Evolutionary conservation across 306 rosid genomes (phyloP).

Genomic region (Quercus aquifolioides): DNA sequence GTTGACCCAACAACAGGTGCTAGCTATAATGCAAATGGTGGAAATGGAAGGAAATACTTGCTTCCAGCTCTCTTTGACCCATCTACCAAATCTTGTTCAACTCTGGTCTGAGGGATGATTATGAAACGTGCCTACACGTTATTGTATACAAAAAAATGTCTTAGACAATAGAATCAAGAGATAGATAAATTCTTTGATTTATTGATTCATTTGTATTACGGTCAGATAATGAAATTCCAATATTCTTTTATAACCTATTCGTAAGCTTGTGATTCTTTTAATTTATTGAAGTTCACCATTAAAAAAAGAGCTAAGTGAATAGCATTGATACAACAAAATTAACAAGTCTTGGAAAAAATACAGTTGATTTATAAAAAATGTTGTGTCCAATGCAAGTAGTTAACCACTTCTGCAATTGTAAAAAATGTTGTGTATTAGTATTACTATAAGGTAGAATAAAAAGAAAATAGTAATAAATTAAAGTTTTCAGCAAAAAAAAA

Average conservation of each 20-base stretch:
- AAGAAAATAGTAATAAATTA: no score
- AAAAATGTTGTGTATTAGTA: no score
- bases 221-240: not conserved
- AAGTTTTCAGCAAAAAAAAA: no score
- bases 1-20: constrained; percentile 42
- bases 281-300: no score
- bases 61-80: constrained; percentile 64
- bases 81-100: constrained; percentile 40
- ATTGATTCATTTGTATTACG: not conserved
- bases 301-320: no score
- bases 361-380: no score
- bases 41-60: constrained; percentile 49
- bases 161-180: not conserved
- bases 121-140: not conserved
- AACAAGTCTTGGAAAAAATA: no score
- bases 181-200: constrained; percentile 16
- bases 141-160: not conserved
- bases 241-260: not conserved
- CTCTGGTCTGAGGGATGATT: constrained; percentile 23
- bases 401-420: no score
- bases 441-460: no score
- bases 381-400: no score
- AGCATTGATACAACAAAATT: no score
- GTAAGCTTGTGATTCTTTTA: not conserved
- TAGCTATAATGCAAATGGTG: constrained; percentile 56